Conservation (phyloP, 495 filamentous ascomycete species). For the Cetradonia linearis region DNA sequence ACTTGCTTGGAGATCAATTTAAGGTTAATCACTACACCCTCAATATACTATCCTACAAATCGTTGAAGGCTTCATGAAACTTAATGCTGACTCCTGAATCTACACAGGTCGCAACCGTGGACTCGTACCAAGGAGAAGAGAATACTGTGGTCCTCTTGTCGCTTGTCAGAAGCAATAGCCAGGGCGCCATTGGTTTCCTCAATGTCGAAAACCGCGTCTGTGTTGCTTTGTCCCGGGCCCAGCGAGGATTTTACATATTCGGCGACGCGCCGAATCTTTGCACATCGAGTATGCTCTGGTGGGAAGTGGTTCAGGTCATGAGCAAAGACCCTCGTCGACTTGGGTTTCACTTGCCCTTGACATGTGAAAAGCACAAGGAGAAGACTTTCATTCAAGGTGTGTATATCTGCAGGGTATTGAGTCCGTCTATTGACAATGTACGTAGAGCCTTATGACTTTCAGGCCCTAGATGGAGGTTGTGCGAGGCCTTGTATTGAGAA, state of each 20-base stretch:
- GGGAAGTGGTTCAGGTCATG: constrained; percentile 32
- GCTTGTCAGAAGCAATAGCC: constrained; percentile 61
- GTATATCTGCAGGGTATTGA: background rate
- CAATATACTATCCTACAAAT: background rate
- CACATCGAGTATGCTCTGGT: constrained; percentile 30
- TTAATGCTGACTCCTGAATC: background rate
- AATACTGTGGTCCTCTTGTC: constrained; percentile 81
- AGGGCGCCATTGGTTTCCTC: constrained; percentile 56
- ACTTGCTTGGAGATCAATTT: constrained; percentile 40
- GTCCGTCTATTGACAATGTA: constrained; percentile 3
- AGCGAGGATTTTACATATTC: constrained; percentile 76
- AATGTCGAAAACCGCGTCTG: constrained; percentile 69
- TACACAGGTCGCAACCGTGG: constrained; percentile 58
- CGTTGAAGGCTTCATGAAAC: background rate
- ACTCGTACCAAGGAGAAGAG: constrained; percentile 92
- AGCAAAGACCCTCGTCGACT: constrained; percentile 25
- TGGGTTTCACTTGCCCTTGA: constrained; percentile 33
- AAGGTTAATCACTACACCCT: constrained; percentile 30
- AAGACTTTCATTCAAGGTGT: constrained; percentile 29
- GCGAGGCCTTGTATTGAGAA: constrained; percentile 26
- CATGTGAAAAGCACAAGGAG: constrained; percentile 34
- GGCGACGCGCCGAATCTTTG: constrained; percentile 56
- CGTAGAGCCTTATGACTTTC: constrained; percentile 12
- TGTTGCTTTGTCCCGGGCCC: constrained; percentile 83
- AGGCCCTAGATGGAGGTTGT: constrained; percentile 40